Conservation (phyloP, 352 stramenopile species). For the Pythium dissotocum region DNA sequence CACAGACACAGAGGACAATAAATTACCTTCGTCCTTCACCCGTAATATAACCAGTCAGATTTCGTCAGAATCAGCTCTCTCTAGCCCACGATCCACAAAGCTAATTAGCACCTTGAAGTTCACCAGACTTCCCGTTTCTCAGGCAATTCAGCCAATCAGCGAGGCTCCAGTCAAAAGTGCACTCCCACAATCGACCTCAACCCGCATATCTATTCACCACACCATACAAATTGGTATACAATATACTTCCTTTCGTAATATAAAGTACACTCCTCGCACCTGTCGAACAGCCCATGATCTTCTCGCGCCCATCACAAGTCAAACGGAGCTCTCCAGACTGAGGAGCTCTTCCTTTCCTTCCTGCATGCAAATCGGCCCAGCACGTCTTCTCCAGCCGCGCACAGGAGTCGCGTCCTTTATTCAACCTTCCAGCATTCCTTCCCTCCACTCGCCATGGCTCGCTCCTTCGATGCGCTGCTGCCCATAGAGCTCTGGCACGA, state of each 20-base stretch:
- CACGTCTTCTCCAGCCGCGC: not conserved
- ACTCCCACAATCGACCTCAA: not conserved
- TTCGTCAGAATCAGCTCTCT: not conserved
- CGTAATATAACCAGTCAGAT: not conserved
- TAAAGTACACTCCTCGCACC: not conserved
- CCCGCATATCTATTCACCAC: not conserved
- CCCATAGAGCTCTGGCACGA: slow-evolving; percentile 25
- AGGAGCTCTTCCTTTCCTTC: no score
- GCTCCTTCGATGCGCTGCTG: slow-evolving; percentile 11
- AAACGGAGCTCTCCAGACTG: not conserved
- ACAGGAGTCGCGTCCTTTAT: not conserved
- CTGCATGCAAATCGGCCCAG: not conserved
- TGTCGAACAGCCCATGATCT: not conserved
- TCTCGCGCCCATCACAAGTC: not conserved
- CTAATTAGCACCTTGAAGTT: slow-evolving; percentile 8
- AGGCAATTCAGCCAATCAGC: slow-evolving; percentile 1
- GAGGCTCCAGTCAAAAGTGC: not conserved
- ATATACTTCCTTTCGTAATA: not conserved
- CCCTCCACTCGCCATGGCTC: not conserved
- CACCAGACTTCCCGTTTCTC: not conserved
- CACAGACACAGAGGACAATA: not conserved
- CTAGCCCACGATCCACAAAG: not conserved
- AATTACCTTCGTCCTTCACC: not conserved
- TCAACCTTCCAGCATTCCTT: not conserved
- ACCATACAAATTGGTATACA: no score